phyloP scores from a whole-genome alignment of 2,329 filamentous ascomycete genomes.

The Penicillium occitanis region DNA sequence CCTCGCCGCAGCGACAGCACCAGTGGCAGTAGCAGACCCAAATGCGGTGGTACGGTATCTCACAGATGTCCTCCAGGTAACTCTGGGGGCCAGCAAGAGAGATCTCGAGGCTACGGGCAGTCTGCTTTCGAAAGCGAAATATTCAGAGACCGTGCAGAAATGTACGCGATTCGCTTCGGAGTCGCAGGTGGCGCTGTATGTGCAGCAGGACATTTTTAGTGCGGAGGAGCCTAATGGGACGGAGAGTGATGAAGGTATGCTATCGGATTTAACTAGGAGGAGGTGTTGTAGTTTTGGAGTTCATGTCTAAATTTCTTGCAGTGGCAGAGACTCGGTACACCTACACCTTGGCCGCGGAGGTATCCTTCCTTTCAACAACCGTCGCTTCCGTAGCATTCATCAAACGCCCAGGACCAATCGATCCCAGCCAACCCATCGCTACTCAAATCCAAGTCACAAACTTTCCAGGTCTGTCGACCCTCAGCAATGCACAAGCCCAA shows the following conservation, averaged over 20 bases:
- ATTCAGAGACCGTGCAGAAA: constrained; percentile 78
- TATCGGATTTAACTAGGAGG: neutral
- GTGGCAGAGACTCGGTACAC: constrained; percentile 54
- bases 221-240: constrained; percentile 50
- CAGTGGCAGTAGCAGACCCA: constrained; percentile 54
- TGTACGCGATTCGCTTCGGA: constrained; percentile 89
- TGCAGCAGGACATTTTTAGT: constrained; percentile 71
- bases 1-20: constrained; percentile 33
- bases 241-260: constrained; percentile 44
- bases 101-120: constrained; percentile 81
- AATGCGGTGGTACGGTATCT: constrained; percentile 70
- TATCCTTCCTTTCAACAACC: constrained; percentile 70
- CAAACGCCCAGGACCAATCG: constrained; percentile 85
- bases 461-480: constrained; percentile 75
- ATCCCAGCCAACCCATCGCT: constrained; percentile 75
- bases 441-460: constrained; percentile 92
- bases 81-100: constrained; percentile 69
- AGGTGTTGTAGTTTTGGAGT: neutral
- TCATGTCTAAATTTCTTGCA: constrained; percentile 21
- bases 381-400: constrained; percentile 86
- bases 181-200: constrained; percentile 81
- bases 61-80: constrained; percentile 67
- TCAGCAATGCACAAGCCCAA: constrained; percentile 65
- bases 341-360: constrained; percentile 79
- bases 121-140: constrained; percentile 70